phyloP scores from a whole-genome alignment of 257 asterid genomes.

The Forsythia viridissima region DNA sequence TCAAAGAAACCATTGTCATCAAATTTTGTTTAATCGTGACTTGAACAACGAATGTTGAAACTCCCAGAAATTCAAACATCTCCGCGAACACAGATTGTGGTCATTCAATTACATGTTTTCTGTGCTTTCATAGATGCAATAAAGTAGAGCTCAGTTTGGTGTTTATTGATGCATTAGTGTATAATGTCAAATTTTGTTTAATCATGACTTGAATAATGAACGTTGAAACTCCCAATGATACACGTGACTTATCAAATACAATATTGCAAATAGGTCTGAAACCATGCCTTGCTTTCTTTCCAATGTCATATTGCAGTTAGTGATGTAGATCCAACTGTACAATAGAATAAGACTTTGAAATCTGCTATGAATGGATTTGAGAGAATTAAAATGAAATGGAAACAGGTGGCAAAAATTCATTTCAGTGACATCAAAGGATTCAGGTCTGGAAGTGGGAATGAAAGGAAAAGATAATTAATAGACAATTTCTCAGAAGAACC shows the following conservation, averaged over 20 bases:
- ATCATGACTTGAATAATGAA: neutral
- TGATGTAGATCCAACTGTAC: neutral
- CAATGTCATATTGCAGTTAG: neutral
- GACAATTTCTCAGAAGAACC: neutral
- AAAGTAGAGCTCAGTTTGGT: neutral
- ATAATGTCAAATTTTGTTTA: neutral
- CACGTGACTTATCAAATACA: neutral
- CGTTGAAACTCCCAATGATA: neutral
- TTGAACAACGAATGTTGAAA: no score
- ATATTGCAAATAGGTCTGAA: no score
- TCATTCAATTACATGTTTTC: neutral
- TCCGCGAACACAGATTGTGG: neutral
- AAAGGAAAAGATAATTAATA: no score
- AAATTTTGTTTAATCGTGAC: neutral
- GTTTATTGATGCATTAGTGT: neutral
- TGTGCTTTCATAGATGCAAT: neutral
- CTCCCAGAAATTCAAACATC: neutral
- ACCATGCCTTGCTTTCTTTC: neutral
- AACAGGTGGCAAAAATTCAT: neutral
- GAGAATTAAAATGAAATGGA: neutral
- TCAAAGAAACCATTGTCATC: neutral
- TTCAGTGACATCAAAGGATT: neutral
- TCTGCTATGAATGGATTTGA: neutral
- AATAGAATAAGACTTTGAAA: neutral
- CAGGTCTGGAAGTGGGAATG: neutral